These are phyloP conservation scores for Epichloe hybrida DNA, from an alignment of 2,329 filamentous ascomycete species.

Conservation along the genomic window DNA sequence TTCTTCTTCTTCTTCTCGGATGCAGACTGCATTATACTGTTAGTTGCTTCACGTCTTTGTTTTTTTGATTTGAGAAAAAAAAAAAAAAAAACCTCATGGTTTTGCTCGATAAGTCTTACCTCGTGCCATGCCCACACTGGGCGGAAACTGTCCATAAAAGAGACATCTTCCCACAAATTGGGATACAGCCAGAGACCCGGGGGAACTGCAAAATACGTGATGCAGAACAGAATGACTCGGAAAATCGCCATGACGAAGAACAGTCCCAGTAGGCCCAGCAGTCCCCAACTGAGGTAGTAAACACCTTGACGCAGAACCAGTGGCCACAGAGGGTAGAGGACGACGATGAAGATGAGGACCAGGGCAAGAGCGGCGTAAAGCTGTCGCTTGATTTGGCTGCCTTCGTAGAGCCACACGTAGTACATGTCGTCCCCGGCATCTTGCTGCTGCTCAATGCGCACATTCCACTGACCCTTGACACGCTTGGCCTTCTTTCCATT, in stretches of 20 bases:
- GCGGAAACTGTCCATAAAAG: slow-evolving; percentile 93
- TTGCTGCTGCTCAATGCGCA: slow-evolving; percentile 91
- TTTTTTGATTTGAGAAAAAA: neutral
- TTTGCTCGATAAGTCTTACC: slow-evolving; percentile 37
- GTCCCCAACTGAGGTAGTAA: slow-evolving; percentile 93
- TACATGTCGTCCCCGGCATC: slow-evolving; percentile 78
- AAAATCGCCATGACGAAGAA: slow-evolving; percentile 99
- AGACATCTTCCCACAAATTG: slow-evolving; percentile 96
- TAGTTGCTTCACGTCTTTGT: neutral
- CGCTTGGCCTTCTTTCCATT: slow-evolving; percentile 65
- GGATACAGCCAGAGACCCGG: slow-evolving; percentile 97
- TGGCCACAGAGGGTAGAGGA: slow-evolving; percentile 95
- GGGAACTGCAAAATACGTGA: slow-evolving; percentile 78
- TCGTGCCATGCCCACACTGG: slow-evolving; percentile 98
- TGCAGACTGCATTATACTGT: slow-evolving; percentile 6
- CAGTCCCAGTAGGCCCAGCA: slow-evolving; percentile 75
- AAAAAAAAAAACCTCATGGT: too few relatives aligned
- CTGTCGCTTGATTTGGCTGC: slow-evolving; percentile 89
- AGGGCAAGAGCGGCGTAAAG: slow-evolving; percentile 78
- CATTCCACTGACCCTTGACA: slow-evolving; percentile 91
- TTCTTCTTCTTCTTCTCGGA: slow-evolving; percentile 38
- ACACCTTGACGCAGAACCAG: slow-evolving; percentile 81
- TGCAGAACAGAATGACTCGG: slow-evolving; percentile 82
- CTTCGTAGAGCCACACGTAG: slow-evolving; percentile 95
- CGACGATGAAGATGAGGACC: slow-evolving; percentile 69